Evolutionary conservation across 108 stramenopile species (phyloP).

Genomic region (Mayamaea pseudoterrestris): DNA sequence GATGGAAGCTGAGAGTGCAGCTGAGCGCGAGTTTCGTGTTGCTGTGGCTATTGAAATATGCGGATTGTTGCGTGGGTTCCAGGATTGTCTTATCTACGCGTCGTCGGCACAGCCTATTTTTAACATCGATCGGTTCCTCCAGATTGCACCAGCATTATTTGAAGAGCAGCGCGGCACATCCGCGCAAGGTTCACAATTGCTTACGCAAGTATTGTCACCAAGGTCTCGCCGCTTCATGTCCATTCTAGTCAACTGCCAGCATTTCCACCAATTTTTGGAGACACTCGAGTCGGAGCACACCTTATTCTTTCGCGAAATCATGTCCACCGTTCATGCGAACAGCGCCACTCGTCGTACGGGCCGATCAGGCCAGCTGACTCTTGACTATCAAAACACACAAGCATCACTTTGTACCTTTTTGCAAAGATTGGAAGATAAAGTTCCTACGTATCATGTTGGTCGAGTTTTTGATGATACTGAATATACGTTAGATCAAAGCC

Average conservation of each 20-base stretch:
- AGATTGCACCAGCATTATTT: conserved; percentile 64
- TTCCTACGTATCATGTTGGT: conserved; percentile 61
- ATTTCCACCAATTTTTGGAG: conserved; percentile 75
- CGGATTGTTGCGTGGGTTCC: conserved; percentile 64
- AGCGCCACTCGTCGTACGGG: too few relatives aligned
- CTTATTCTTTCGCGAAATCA: conserved; percentile 72
- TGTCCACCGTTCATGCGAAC: conserved; percentile 25
- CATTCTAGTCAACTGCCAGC: conserved; percentile 65
- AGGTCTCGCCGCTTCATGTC: conserved; percentile 73
- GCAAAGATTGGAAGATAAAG: conserved; percentile 61
- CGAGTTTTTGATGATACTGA: conserved; percentile 34
- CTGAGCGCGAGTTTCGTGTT: conserved; percentile 73
- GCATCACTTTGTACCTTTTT: too few relatives aligned
- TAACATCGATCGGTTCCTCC: conserved; percentile 71
- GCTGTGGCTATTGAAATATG: conserved; percentile 71
- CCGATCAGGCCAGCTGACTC: too few relatives aligned
- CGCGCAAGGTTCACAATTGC: conserved; percentile 1
- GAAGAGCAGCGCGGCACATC: conserved; percentile 35
- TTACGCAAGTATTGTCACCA: conserved; percentile 40
- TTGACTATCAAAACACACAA: too few relatives aligned
- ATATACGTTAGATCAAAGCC: too few relatives aligned
- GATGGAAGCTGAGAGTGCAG: conserved; percentile 61
- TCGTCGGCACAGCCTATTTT: conserved; percentile 68
- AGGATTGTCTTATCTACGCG: conserved; percentile 66
- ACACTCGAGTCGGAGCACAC: conserved; percentile 35